Evolutionary conservation across 257 asterid species (phyloP).

Genomic region (Solanum phureja): DNA sequence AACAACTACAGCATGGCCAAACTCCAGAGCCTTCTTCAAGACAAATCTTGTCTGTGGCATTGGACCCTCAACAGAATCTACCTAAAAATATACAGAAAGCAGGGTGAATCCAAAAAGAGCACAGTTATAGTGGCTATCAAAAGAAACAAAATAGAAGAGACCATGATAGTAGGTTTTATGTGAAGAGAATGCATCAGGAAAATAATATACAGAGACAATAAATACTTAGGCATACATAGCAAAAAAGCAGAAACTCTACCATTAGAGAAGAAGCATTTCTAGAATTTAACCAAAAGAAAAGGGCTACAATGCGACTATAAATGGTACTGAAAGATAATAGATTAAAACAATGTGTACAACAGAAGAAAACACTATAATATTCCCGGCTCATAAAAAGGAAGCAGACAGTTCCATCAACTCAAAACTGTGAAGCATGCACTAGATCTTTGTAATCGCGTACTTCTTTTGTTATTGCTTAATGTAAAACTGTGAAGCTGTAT

Average conservation of each 20-base stretch:
- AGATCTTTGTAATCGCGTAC: not conserved
- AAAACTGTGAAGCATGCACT: not conserved
- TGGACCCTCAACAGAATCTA: constrained; percentile 99
- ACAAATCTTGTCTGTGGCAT: constrained; percentile 99
- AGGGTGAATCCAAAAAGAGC: not conserved
- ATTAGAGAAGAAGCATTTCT: not conserved
- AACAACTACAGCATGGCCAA: constrained; percentile 94
- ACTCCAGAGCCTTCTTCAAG: constrained; percentile 97
- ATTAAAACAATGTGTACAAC: not conserved
- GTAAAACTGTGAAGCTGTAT: not conserved
- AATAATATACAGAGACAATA: not conserved
- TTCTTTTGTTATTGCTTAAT: not conserved
- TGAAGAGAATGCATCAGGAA: not conserved
- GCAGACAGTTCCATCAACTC: not conserved
- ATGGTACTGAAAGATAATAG: not conserved
- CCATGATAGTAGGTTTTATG: not conserved
- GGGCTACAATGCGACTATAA: not conserved
- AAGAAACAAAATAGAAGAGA: not conserved
- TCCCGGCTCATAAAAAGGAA: not conserved
- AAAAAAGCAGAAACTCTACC: not conserved
- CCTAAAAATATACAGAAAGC: constrained; percentile 39
- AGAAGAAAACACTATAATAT: not conserved
- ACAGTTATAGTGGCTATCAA: not conserved
- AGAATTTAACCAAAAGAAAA: not conserved
- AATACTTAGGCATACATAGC: not conserved